phyloP scores from a whole-genome alignment of 306 rosid genomes.

The Coriaria nepalensis region DNA sequence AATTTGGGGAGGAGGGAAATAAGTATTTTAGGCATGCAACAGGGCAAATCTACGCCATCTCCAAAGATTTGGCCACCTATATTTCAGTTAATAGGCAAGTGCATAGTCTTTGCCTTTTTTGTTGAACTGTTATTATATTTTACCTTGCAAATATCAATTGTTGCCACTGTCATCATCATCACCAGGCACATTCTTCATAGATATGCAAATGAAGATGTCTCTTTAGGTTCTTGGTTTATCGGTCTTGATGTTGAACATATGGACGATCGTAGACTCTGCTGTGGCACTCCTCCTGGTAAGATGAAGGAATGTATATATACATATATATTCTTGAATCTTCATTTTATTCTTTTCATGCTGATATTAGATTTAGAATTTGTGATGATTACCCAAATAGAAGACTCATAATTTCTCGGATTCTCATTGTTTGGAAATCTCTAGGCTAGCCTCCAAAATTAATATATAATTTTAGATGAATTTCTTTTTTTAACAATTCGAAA shows the following conservation, averaged over 20 bases:
- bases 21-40: conserved; percentile 53
- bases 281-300: conserved; percentile 45
- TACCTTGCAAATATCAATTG: background rate
- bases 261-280: conserved; percentile 45
- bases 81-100: conserved; percentile 36
- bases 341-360: too few species aligned
- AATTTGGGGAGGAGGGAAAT: conserved; percentile 52
- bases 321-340: too few species aligned
- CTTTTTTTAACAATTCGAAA: background rate
- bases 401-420: too few species aligned
- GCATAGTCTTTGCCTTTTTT: background rate
- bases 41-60: conserved; percentile 40
- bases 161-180: background rate
- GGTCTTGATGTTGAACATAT: conserved; percentile 54
- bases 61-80: conserved; percentile 52
- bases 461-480: background rate
- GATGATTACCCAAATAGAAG: too few species aligned
- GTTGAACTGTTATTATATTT: background rate
- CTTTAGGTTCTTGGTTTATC: conserved; percentile 55
- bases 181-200: conserved; percentile 39
- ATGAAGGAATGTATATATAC: background rate
- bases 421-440: too few species aligned
- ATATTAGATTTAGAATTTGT: too few species aligned
- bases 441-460: too few species aligned
- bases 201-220: conserved; percentile 55